Conservation (phyloP, 2,329 filamentous ascomycete genomes). For the Neofusicoccum ribis region DNA sequence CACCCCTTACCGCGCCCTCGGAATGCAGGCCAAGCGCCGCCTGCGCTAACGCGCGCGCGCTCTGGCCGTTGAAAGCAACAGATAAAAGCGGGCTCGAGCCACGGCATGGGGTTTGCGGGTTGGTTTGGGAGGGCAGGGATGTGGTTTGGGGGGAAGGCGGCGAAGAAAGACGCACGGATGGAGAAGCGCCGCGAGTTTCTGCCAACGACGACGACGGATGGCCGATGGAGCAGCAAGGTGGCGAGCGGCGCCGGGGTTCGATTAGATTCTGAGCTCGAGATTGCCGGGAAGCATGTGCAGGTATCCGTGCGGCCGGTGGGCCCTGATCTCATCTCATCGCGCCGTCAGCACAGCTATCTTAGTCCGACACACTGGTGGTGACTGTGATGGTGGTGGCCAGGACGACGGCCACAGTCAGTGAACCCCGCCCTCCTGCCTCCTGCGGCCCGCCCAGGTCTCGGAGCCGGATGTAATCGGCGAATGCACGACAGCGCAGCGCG, state of each 20-base stretch:
- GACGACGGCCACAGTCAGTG: not conserved
- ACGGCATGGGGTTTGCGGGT: not conserved
- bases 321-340: constrained; percentile 12
- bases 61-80: not conserved
- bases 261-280: not conserved
- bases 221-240: not conserved
- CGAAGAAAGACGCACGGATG: not conserved
- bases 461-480: not conserved
- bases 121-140: not conserved
- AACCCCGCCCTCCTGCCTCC: not conserved
- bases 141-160: not conserved
- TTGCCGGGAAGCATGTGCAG: constrained; percentile 4
- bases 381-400: not conserved
- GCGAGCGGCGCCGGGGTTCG: not conserved
- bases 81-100: constrained; percentile 7
- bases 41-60: not conserved
- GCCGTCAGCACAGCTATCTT: not conserved
- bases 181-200: not conserved
- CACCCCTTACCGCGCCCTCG: constrained; percentile 8
- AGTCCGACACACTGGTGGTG: not conserved
- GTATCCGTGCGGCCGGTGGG: not conserved
- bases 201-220: not conserved
- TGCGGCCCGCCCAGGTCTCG: not conserved
- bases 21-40: constrained; percentile 9
- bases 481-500: constrained; percentile 1